Evolutionary conservation across 768 basidiomycete genomes (phyloP).

Genomic region (Agrocybe praecox): DNA sequence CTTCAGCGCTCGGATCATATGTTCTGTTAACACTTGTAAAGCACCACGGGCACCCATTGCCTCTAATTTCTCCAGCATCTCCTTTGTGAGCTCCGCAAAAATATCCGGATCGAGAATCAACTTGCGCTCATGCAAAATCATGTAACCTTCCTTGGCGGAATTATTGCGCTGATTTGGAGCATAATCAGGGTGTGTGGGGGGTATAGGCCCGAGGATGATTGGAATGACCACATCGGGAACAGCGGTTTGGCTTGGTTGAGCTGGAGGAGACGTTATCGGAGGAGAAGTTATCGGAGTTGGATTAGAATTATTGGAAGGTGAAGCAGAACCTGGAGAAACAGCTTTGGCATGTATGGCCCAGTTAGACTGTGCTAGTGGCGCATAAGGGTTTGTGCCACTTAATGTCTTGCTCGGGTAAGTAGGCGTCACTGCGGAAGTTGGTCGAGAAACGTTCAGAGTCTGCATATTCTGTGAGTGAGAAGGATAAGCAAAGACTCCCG

Average conservation of each 20-base stretch:
- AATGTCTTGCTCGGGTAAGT: conserved; percentile 26
- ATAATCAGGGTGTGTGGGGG: conserved; percentile 59
- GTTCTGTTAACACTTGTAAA: conserved; percentile 76
- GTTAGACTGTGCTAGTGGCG: conserved; percentile 33
- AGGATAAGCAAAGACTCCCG: conserved; percentile 45
- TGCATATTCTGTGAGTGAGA: conserved; percentile 28
- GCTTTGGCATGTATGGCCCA: conserved; percentile 34
- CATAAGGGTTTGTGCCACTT: conserved; percentile 39
- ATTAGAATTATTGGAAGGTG: conserved; percentile 26
- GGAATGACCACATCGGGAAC: conserved; percentile 70
- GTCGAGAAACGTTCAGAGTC: conserved; percentile 23
- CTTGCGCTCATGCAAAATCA: conserved; percentile 83
- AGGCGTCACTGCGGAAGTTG: conserved; percentile 25
- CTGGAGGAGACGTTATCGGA: conserved; percentile 27
- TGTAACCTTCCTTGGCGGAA: conserved; percentile 56
- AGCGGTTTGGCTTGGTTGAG: conserved; percentile 20
- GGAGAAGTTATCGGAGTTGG: conserved; percentile 15
- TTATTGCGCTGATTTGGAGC: conserved; percentile 49
- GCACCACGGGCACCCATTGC: conserved; percentile 83
- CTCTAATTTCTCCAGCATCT: conserved; percentile 76
- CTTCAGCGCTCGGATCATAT: conserved; percentile 86
- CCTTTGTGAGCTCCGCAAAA: conserved; percentile 74
- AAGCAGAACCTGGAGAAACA: conserved; percentile 15
- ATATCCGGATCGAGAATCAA: conserved; percentile 85
- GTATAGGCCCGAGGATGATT: conserved; percentile 76